Evolutionary conservation across 2,329 filamentous ascomycete genomes (phyloP).

Genomic region (Orbilia quercus): DNA sequence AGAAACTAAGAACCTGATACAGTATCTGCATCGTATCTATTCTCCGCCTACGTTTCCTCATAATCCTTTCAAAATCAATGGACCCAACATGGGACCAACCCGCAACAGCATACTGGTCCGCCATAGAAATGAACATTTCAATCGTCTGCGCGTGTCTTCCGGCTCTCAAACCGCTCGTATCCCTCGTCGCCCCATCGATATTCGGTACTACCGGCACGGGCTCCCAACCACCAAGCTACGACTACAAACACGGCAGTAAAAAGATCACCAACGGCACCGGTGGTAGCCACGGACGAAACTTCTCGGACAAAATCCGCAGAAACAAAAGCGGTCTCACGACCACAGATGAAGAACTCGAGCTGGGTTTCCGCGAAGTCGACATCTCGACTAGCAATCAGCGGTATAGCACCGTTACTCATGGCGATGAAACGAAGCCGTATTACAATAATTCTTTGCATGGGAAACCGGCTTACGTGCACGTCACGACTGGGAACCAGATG

Average conservation of each 20-base stretch:
- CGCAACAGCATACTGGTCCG: conserved; percentile 62
- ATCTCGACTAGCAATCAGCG: conserved; percentile 18
- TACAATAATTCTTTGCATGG: conserved; percentile 33
- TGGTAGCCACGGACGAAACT: conserved; percentile 7
- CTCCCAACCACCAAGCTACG: conserved; percentile 47
- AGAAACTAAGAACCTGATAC: background rate
- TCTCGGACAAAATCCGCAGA: conserved; percentile 34
- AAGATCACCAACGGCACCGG: conserved; percentile 37
- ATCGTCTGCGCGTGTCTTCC: conserved; percentile 63
- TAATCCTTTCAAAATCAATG: conserved; percentile 44
- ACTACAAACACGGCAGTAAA: conserved; percentile 40
- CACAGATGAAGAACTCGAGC: conserved; percentile 33
- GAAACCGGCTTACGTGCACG: conserved; percentile 23
- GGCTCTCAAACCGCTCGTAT: conserved; percentile 61
- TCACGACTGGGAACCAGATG: conserved; percentile 32
- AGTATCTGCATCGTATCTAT: conserved; percentile 51
- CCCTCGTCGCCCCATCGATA: conserved; percentile 36
- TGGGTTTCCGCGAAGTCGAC: conserved; percentile 35
- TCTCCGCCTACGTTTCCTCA: conserved; percentile 45
- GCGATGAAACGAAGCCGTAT: conserved; percentile 14
- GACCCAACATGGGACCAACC: conserved; percentile 54
- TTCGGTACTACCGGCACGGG: conserved; percentile 23
- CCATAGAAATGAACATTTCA: conserved; percentile 63
- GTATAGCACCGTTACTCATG: conserved; percentile 8
- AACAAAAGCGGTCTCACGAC: conserved; percentile 31